Conservation (phyloP, 495 filamentous ascomycete genomes). For the Daldinia childiae region DNA sequence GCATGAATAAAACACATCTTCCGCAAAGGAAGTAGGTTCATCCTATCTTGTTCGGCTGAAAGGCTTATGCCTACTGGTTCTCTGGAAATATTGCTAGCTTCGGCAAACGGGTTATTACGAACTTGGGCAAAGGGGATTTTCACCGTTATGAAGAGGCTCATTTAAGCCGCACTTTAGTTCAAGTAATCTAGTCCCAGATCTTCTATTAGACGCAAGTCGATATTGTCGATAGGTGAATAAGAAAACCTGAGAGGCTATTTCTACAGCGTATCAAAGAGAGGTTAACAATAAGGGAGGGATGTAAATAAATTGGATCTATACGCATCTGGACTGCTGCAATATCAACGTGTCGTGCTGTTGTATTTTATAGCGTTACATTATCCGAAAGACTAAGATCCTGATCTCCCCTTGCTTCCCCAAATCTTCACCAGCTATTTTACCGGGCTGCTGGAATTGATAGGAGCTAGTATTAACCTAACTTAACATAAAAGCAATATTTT, state of each 20-base stretch:
- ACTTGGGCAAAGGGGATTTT: too few species aligned
- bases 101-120: slow-evolving; percentile 26
- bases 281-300: background rate
- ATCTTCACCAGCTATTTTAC: slow-evolving; percentile 52
- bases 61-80: slow-evolving; percentile 31
- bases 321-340: slow-evolving; percentile 17
- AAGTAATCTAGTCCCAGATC: background rate
- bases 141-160: background rate
- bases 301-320: background rate
- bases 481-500: slow-evolving; percentile 12
- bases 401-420: slow-evolving; percentile 21
- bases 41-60: slow-evolving; percentile 51
- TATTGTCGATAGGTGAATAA: background rate
- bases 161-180: slow-evolving; percentile 8
- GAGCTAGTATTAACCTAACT: slow-evolving; percentile 33
- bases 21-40: slow-evolving; percentile 52
- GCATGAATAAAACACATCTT: slow-evolving; percentile 34
- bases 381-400: slow-evolving; percentile 39
- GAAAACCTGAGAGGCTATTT: background rate
- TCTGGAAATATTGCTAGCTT: slow-evolving; percentile 24
- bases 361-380: slow-evolving; percentile 48
- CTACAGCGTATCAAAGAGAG: background rate
- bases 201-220: background rate
- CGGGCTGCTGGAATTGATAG: slow-evolving; percentile 49
- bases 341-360: slow-evolving; percentile 24